Base-by-base conservation (phyloP, 1,284 basidiomycete species). In the Heterobasidion annosum region DNA sequence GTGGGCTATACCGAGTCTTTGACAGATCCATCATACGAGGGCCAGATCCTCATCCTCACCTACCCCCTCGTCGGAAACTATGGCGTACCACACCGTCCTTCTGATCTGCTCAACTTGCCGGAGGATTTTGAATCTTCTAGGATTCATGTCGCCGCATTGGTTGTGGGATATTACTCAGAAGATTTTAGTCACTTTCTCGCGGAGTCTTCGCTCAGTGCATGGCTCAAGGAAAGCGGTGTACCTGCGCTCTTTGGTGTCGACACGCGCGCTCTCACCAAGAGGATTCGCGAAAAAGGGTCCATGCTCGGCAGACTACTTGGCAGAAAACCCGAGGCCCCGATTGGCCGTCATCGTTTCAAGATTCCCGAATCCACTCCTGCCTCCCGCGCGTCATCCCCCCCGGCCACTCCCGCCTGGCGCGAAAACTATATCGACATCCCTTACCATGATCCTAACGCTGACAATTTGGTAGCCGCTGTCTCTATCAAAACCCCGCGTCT, bases 31-130 rank as follows among this genome's bases (percentile, higher is more conserved):
- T 99, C 97, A 2, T 99, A 99, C 73, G 88, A 96, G 70, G 94
- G 94, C 51, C 97, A 99, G 72, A 99, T 99, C 66, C 85, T 99
- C 57, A 87, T 99, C 58, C 80, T 99, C 62, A 99, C 97, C 5
- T 99, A 98, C 74, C 97, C 97, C 4, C 79, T 99, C 63, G 79
- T 98, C 62, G 97, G 97, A 54, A 98, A 98, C 72, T 99, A 99
- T 68, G 97, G 97, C 70, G 95, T 99, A n/a, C 97, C 97, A 54
- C 79, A 79, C 59, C 85, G 94, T 45, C 72, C 75, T 44, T 63
- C 72, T 48, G 78, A 87, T 59, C 72, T 13, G 6, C 15, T n/a
- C 32, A 16, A 75, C 35, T 76, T 97, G 43, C 91, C 93, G 0
- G 68, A 71, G 52, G 83, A 90, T 62, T 99, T 98, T 70, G 97